Evolutionary conservation across 352 stramenopile genomes (phyloP).

Genomic region (Globisporangium canariense): DNA sequence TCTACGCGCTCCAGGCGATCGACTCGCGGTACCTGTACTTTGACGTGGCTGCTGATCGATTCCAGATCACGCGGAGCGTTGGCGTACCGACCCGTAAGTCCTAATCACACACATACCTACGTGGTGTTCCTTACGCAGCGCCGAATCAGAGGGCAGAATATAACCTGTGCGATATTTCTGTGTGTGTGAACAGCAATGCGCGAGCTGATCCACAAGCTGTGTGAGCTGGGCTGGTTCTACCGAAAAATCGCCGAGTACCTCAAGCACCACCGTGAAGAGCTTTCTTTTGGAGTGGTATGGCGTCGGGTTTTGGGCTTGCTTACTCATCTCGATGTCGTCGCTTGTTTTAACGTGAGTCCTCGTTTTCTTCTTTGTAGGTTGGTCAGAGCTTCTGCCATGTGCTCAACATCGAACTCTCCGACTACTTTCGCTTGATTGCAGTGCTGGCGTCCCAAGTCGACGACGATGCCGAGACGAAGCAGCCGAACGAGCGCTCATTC

Average conservation of each 20-base stretch:
- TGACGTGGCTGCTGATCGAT: constrained; percentile 66
- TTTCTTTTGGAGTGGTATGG: constrained; percentile 69
- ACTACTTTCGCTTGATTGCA: constrained; percentile 93
- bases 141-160: neutral
- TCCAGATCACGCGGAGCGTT: constrained; percentile 75
- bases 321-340: too few relatives aligned
- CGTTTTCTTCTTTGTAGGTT: constrained; percentile 37
- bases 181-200: constrained; percentile 55
- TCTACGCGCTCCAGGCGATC: constrained; percentile 92
- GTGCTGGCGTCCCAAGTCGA: constrained; percentile 90
- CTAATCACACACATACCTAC: too few relatives aligned
- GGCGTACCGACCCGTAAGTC: constrained; percentile 76
- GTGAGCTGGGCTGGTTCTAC: constrained; percentile 90
- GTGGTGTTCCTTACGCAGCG: neutral
- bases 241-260: constrained; percentile 80
- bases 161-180: neutral
- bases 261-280: constrained; percentile 65
- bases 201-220: constrained; percentile 78
- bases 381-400: constrained; percentile 89
- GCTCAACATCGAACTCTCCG: constrained; percentile 88
- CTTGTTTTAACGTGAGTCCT: neutral
- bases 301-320: neutral
- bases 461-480: constrained; percentile 64
- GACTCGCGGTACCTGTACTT: constrained; percentile 90
- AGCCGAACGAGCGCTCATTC: constrained; percentile 29